phyloP scores from a whole-genome alignment of 1,284 basidiomycete genomes.

The Pyrrhoderma lamaoense region DNA sequence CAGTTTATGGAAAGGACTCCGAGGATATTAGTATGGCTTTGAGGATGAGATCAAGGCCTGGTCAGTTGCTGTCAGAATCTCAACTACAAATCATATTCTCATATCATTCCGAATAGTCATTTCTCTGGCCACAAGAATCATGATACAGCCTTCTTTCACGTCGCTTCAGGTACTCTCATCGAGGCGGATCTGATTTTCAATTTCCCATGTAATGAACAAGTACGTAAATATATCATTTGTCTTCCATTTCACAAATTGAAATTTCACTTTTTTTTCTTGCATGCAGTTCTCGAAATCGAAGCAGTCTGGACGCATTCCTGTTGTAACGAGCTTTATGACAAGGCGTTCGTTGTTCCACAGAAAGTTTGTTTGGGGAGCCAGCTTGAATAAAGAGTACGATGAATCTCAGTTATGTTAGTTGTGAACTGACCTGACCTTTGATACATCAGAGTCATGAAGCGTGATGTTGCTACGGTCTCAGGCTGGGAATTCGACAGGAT shows the following conservation, averaged over 20 bases:
- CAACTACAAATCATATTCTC: background rate
- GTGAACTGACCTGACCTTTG: too few relatives aligned
- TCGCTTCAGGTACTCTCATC: slow-evolving; percentile 70
- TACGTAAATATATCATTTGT: too few relatives aligned
- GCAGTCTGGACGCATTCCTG: slow-evolving; percentile 37
- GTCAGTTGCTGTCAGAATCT: background rate
- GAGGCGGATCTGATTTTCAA: slow-evolving; percentile 90
- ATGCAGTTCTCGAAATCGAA: slow-evolving; percentile 46
- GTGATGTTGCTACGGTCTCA: slow-evolving; percentile 63
- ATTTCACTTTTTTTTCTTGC: slow-evolving; percentile 20
- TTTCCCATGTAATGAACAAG: slow-evolving; percentile 82
- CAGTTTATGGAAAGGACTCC: slow-evolving; percentile 62
- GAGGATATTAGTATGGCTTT: slow-evolving; percentile 66
- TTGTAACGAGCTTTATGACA: slow-evolving; percentile 39
- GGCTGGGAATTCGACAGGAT: slow-evolving; percentile 85
- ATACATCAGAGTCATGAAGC: slow-evolving; percentile 62
- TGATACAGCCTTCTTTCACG: slow-evolving; percentile 87
- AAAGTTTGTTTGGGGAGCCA: slow-evolving; percentile 42
- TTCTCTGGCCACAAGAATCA: slow-evolving; percentile 81
- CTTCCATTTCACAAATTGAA: too few relatives aligned
- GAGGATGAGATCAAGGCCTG: slow-evolving; percentile 61
- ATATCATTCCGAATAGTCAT: slow-evolving; percentile 31
- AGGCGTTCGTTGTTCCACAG: slow-evolving; percentile 60
- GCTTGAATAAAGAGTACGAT: slow-evolving; percentile 55
- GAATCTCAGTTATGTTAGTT: slow-evolving; percentile 16